Percentiles rank a stretch among this genome's conserved stretches.
phyloP scores from a whole-genome alignment of 2,329 filamentous ascomycete genomes.

The Exserohilum rostratum region DNA sequence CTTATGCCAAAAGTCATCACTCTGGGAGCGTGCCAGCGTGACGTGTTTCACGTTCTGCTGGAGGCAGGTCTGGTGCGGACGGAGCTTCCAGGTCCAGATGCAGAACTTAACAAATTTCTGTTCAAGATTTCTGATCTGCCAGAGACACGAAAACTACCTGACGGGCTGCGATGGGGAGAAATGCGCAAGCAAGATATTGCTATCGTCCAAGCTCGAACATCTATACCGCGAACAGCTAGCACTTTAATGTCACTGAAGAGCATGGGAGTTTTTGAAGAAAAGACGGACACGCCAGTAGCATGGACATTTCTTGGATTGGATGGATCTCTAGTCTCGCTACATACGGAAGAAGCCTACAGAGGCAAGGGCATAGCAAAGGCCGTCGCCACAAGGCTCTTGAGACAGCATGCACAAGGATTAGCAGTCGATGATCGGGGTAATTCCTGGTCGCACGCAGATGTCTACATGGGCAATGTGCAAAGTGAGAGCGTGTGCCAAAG shows the following conservation, averaged over 20 bases:
- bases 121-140: conserved; percentile 59
- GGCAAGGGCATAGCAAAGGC: conserved; percentile 68
- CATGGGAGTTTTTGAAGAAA: conserved; percentile 52
- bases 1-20: conserved; percentile 49
- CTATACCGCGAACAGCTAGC: conserved; percentile 61
- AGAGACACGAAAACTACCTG: conserved; percentile 45
- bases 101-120: conserved; percentile 62
- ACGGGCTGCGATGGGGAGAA: conserved; percentile 62
- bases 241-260: conserved; percentile 51
- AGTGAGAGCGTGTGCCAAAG: conserved; percentile 69
- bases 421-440: conserved; percentile 50
- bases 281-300: conserved; percentile 59
- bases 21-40: conserved; percentile 52
- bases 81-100: conserved; percentile 39
- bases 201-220: conserved; percentile 56
- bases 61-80: conserved; percentile 30
- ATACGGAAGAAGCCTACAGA: conserved; percentile 66
- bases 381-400: conserved; percentile 64
- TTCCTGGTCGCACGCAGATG: conserved; percentile 67
- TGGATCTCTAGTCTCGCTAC: conserved; percentile 65
- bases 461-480: conserved; percentile 64
- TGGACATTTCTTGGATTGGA: conserved; percentile 71
- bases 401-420: conserved; percentile 46
- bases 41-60: conserved; percentile 30
- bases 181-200: conserved; percentile 61